Evolutionary conservation across 257 asterid species (phyloP).

Genomic region (Gardenia jasminoides): DNA sequence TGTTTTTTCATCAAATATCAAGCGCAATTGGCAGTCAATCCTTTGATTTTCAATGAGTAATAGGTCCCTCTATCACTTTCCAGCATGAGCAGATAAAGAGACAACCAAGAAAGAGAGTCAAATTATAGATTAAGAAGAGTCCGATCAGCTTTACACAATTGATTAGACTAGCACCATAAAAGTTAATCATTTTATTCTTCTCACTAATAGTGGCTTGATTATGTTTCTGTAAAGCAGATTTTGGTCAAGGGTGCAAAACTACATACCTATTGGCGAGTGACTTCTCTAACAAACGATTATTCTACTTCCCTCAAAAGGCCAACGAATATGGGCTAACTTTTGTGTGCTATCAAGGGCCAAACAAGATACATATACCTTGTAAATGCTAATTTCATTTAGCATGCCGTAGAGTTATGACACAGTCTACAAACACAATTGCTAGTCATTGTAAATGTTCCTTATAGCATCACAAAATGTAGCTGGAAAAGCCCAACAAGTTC

Average conservation of each 20-base stretch:
- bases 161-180: slow-evolving; percentile 11
- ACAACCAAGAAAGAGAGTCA: neutral
- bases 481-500: too few species aligned
- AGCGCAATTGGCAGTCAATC: neutral
- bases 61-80: slow-evolving; percentile 5
- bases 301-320: neutral
- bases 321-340: neutral
- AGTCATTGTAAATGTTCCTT: too few species aligned
- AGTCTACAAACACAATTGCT: too few species aligned
- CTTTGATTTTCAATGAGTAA: neutral
- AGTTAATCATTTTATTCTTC: neutral
- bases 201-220: neutral
- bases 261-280: neutral
- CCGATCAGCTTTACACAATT: neutral
- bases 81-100: neutral
- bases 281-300: neutral
- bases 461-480: too few species aligned
- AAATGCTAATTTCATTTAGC: too few species aligned
- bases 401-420: too few species aligned
- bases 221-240: neutral
- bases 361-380: too few species aligned
- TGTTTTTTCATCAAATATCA: neutral
- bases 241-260: neutral
- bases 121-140: neutral
- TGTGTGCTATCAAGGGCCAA: neutral